Percentiles rank a stretch among this genome's conserved stretches.
These are phyloP conservation scores for Chenopodium berlandieri DNA, from an alignment of 148 eudicot genomes.

Conservation along the genomic window DNA sequence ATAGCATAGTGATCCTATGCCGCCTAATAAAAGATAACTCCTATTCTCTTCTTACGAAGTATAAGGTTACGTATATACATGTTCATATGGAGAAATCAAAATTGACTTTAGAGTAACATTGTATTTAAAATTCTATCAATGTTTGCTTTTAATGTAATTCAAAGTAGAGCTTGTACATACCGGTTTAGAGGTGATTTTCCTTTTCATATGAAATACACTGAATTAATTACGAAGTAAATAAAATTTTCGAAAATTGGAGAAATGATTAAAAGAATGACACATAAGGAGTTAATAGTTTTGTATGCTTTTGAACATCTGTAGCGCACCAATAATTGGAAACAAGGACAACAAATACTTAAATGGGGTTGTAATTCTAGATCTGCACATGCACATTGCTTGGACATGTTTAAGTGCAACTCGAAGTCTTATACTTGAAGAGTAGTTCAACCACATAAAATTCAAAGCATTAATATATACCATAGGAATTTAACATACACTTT, in stretches of 20 bases:
- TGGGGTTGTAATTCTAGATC: not conserved
- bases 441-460: slow-evolving; percentile 4
- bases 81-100: too few relatives aligned
- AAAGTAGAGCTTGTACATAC: too few relatives aligned
- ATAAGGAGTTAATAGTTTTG: not conserved
- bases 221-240: too few relatives aligned
- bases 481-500: slow-evolving; percentile 6
- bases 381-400: slow-evolving; percentile 28
- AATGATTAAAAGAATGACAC: not conserved
- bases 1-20: too few relatives aligned
- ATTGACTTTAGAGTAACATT: too few relatives aligned
- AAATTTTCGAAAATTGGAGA: not conserved
- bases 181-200: too few relatives aligned
- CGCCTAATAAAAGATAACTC: too few relatives aligned
- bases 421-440: slow-evolving; percentile 25
- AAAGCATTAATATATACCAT: not conserved
- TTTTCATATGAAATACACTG: too few relatives aligned
- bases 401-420: slow-evolving; percentile 5
- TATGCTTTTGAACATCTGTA: not conserved
- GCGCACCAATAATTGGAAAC: not conserved
- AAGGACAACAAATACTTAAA: not conserved
- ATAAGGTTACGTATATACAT: too few relatives aligned
- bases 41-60: too few relatives aligned
- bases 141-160: too few relatives aligned
- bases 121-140: too few relatives aligned